Conservation (phyloP, 2,329 filamentous ascomycete genomes). For the Gremmenia infestans region DNA sequence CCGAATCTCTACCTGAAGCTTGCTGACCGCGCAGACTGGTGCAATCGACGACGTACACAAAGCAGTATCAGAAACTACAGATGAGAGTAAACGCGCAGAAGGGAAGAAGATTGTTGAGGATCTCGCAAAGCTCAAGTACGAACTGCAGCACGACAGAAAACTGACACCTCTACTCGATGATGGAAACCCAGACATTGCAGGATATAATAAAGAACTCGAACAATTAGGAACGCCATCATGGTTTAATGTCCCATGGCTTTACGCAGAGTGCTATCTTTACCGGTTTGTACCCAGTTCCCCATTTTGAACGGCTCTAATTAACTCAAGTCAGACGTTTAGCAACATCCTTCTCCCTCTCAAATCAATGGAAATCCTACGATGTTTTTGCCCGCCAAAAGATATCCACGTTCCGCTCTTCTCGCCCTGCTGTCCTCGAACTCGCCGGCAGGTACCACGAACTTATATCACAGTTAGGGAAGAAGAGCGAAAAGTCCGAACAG, state of each 20-base stretch:
- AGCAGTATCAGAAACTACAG: constrained; percentile 48
- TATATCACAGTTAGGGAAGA: constrained; percentile 57
- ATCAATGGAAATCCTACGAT: constrained; percentile 86
- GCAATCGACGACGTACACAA: constrained; percentile 94
- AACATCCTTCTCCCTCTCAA: constrained; percentile 70
- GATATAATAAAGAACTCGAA: constrained; percentile 83
- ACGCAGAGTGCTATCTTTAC: constrained; percentile 90
- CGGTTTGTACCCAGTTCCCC: constrained; percentile 36
- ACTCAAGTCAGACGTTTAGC: constrained; percentile 62
- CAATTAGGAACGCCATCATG: constrained; percentile 69
- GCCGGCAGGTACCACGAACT: constrained; percentile 74
- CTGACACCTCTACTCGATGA: constrained; percentile 46
- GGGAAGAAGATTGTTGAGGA: constrained; percentile 81
- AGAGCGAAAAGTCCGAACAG: constrained; percentile 29
- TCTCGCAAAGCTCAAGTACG: constrained; percentile 83
- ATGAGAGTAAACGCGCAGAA: constrained; percentile 64
- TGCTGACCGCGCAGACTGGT: constrained; percentile 59
- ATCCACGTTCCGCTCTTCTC: constrained; percentile 85
- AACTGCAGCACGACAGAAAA: constrained; percentile 81
- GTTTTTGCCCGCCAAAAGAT: constrained; percentile 88
- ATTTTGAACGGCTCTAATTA: constrained; percentile 2
- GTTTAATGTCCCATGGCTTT: constrained; percentile 86
- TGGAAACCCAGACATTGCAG: constrained; percentile 51
- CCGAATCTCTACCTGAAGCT: neutral
- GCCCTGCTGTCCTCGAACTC: constrained; percentile 77